phyloP scores from a whole-genome alignment of 441 rosid genomes.

The Bruguiera hainesii region DNA sequence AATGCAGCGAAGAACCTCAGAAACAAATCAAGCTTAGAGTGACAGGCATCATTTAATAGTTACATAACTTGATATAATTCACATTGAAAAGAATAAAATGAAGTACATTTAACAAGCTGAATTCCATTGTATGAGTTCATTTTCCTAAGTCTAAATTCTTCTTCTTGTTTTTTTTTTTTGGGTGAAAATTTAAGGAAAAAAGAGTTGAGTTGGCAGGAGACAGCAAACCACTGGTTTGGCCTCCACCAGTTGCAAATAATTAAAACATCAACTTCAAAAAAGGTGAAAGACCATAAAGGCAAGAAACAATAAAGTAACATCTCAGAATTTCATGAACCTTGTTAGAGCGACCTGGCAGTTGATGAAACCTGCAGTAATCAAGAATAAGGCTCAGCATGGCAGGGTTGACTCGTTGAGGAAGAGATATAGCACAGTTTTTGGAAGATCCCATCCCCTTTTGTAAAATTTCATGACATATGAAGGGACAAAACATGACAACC shows the following conservation, averaged over 20 bases:
- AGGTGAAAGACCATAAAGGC: constrained; percentile 14
- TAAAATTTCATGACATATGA: constrained; percentile 53
- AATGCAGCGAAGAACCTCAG: too few relatives aligned
- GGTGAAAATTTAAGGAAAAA: neutral
- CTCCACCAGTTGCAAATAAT: constrained; percentile 12
- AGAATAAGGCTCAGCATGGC: constrained; percentile 50
- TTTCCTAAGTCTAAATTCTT: too few relatives aligned
- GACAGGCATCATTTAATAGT: too few relatives aligned
- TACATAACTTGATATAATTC: too few relatives aligned
- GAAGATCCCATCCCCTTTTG: constrained; percentile 62
- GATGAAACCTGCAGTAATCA: constrained; percentile 75
- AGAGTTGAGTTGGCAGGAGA: neutral
- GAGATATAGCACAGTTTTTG: constrained; percentile 54
- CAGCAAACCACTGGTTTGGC: constrained; percentile 10
- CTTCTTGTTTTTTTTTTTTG: too few relatives aligned
- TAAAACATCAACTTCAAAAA: constrained; percentile 3
- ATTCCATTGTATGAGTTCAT: too few relatives aligned
- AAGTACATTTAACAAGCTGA: too few relatives aligned
- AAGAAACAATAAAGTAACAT: constrained; percentile 19
- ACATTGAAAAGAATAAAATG: too few relatives aligned
- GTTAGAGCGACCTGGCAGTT: constrained; percentile 61
- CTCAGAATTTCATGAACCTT: constrained; percentile 38
- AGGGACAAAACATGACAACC: constrained; percentile 72
- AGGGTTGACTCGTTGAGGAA: constrained; percentile 58
- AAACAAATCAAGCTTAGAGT: too few relatives aligned